Evolutionary conservation across 208 protist species (phyloP), one percentile per base, ranked within the genome.

Genomic region (Leishmania lainsoni): DNA sequence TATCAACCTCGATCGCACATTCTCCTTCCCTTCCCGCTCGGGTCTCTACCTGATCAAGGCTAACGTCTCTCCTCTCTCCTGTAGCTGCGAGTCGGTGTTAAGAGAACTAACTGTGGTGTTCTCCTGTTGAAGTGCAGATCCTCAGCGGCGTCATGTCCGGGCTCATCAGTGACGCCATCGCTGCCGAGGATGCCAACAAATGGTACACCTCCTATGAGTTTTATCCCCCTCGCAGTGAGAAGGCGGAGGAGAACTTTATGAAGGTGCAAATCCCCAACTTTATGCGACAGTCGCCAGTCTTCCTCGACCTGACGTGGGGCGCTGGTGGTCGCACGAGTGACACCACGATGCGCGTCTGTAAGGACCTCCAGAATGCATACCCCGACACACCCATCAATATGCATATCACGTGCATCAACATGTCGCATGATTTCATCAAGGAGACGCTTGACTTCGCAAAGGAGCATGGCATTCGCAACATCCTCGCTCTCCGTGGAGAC

Each of bases 291-390:
- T 84, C 90, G 58, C 98, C 98, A 35, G 72, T 97, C 22, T 99
- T 99, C 81, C 85, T 98, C 22, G 98, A 99, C 85, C 90, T 99
- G 39, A 99, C 99, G 35, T 99, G 98, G 98, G 98, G 98, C 39
- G 98, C 96, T 42, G 98, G 97, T 73, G 98, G 98, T 75, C 86
- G 76, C 75, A 99, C 97, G 61, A 90, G 82, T 65, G 45, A 93
- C 59, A 88, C 81, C 88, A 85, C 98, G 90, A 86, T 95, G 83
- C 83, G 90, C 39, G 80, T 94, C 68, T 95, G 90, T 42, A 81
- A 98, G 45, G 80, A 98, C 42, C 90, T 98, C 22, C 96, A 98
- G 95, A 91, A 99, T 73, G 96, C 75, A n/a, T 90, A 90, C 79
- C 85, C 86, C 9, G 78, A 79, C 56, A 83, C 90, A 51, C 81